Percentiles rank a stretch among this genome's conserved stretches.
Conservation (phyloP, 139 green algal species). For the Asterochloris erici region DNA sequence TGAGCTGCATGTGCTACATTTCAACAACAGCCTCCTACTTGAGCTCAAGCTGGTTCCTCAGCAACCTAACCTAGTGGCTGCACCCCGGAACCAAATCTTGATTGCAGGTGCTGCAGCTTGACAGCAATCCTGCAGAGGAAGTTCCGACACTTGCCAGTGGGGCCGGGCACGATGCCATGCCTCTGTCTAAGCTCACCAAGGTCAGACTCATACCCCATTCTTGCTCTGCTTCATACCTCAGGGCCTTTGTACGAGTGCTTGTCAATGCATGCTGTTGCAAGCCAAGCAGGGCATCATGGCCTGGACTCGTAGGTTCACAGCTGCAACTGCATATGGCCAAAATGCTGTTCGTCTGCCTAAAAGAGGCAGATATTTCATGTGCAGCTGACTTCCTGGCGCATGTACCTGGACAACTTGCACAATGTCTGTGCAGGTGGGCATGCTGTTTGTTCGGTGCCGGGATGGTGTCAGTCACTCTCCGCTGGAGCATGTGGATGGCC, state of each 20-base stretch:
- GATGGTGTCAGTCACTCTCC: slow-evolving; percentile 82
- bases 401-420: not conserved
- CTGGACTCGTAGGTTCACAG: too few relatives aligned
- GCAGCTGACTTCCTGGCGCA: not conserved
- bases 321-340: too few relatives aligned
- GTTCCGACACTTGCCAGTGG: slow-evolving; percentile 72
- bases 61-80: too few relatives aligned
- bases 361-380: not conserved
- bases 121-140: not conserved
- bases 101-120: too few relatives aligned
- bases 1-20: too few relatives aligned
- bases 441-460: slow-evolving; percentile 88
- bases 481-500: slow-evolving; percentile 58
- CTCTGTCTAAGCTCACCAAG: slow-evolving; percentile 66
- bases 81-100: too few relatives aligned
- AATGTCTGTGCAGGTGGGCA: slow-evolving; percentile 49
- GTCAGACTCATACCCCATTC: slow-evolving; percentile 10
- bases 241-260: not conserved
- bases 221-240: not conserved
- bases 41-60: too few relatives aligned
- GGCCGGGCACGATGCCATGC: slow-evolving; percentile 89
- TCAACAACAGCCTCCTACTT: too few relatives aligned
- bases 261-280: not conserved
- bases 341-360: too few relatives aligned
- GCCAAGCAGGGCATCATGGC: not conserved